These are phyloP conservation scores for Botrytis fabae DNA, from an alignment of 2,329 filamentous ascomycete species.

Conservation along the genomic window DNA sequence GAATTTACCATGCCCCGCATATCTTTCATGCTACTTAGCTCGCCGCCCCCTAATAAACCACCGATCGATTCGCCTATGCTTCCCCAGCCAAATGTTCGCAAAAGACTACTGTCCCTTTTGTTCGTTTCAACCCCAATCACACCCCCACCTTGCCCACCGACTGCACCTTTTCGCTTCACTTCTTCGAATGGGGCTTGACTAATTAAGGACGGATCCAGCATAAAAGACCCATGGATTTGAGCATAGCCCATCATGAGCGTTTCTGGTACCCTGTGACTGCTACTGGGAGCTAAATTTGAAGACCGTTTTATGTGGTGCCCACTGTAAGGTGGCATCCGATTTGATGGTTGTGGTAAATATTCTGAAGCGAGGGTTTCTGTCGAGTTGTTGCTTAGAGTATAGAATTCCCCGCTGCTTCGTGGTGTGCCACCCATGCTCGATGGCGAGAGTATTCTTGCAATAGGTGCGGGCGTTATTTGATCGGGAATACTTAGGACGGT, in stretches of 20 bases:
- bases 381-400: constrained; percentile 91
- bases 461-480: constrained; percentile 54
- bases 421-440: constrained; percentile 77
- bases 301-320: constrained; percentile 43
- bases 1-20: constrained; percentile 87
- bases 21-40: constrained; percentile 91
- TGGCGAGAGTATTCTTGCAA: constrained; percentile 70
- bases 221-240: constrained; percentile 90
- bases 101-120: constrained; percentile 75
- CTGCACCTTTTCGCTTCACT: constrained; percentile 89
- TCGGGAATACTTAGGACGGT: constrained; percentile 55
- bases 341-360: constrained; percentile 61
- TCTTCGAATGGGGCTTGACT: constrained; percentile 90
- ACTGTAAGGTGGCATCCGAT: constrained; percentile 48
- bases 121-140: constrained; percentile 75
- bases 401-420: constrained; percentile 91
- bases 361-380: constrained; percentile 91
- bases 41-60: constrained; percentile 80
- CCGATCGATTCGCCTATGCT: constrained; percentile 84
- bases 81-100: constrained; percentile 84
- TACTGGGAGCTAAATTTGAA: constrained; percentile 46
- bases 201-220: constrained; percentile 85
- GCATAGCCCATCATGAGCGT: constrained; percentile 97
- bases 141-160: constrained; percentile 82
- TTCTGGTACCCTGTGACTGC: constrained; percentile 61